Evolutionary conservation across 352 stramenopile genomes (phyloP), one percentile per base, ranked within the genome.

Genomic region (Globisporangium takayamanum): DNA sequence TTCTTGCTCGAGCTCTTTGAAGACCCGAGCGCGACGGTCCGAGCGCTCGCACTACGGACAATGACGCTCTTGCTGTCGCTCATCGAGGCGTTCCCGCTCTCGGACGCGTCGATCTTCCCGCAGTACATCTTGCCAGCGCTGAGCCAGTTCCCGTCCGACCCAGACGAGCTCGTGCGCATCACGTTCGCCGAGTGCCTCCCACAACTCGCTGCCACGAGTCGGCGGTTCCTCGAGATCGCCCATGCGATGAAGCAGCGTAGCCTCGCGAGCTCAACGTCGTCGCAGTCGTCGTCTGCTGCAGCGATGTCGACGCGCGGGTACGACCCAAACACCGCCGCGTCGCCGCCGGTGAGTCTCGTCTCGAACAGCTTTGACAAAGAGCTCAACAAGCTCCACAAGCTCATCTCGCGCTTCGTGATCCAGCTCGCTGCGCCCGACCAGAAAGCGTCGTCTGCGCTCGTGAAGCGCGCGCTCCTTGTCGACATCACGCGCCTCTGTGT

Each of bases 101-200:
- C 95, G 2, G 97, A 99, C 63, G 89, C 95, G 1, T 93, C 94
- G 37, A 87, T 99, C 2, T 99, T 99, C 57, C 92, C 95, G 0
- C 85, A 97, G 71, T 99, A 99, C 69, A 92, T 99, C 25, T 88
- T 99, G 44, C 97, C 94, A 49, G 79, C 84, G 57, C 88, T 98
- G 64, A 82, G 83, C 12, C 73, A 87, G 46, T 83, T 98, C 30
- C 87, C 94, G 28, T 90, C 76, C 10, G 96, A 99, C 74, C 68
- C 84, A 20, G 94, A 94, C 56, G 73, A 98, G 30, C 80, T 98
- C 50, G 96, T 99, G 10, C 79, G 95, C 28, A 91, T 98, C 54
- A 89, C 95, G 3, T 99, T 99, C 69, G 95, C 96, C 2, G 78
- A 97, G 66, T 97, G 86, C 64, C 80, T 99, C 3, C 88, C 93